Conservation (phyloP, 1,139 yeast genomes). For the Sugiyamaella japonica region DNA sequence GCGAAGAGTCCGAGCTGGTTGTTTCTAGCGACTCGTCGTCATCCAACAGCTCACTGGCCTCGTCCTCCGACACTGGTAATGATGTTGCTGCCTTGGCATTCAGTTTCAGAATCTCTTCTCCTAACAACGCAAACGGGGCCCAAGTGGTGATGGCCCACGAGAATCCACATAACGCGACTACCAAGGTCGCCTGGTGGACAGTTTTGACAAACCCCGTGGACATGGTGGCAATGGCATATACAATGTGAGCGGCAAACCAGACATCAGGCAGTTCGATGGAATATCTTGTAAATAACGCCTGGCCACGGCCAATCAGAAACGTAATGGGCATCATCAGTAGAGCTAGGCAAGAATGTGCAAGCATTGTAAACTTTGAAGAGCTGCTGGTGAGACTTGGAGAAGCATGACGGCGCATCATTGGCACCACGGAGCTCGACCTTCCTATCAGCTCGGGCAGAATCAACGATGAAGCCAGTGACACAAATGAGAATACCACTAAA, state of each 20-base stretch:
- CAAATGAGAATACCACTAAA: constrained; percentile 40
- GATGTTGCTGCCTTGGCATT: neutral
- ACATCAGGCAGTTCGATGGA: constrained; percentile 29
- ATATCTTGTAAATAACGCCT: constrained; percentile 13
- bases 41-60: neutral
- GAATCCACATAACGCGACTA: constrained; percentile 42
- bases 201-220: constrained; percentile 36
- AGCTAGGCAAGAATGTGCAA: constrained; percentile 3
- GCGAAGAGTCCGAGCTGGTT: constrained; percentile 20
- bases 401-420: constrained; percentile 14
- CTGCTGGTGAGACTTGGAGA: constrained; percentile 15
- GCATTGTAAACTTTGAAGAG: constrained; percentile 9
- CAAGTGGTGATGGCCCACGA: constrained; percentile 46
- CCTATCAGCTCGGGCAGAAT: constrained; percentile 36
- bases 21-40: neutral
- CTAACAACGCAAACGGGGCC: constrained; percentile 47
- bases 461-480: constrained; percentile 40
- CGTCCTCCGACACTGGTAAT: neutral
- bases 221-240: constrained; percentile 41
- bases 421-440: constrained; percentile 1
- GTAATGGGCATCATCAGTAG: constrained; percentile 13
- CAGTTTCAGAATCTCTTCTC: constrained; percentile 40
- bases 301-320: neutral
- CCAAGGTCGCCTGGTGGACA: constrained; percentile 35
- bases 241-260: constrained; percentile 41